Evolutionary conservation across 495 filamentous ascomycete genomes (phyloP).

Genomic region (Tuber indicum): DNA sequence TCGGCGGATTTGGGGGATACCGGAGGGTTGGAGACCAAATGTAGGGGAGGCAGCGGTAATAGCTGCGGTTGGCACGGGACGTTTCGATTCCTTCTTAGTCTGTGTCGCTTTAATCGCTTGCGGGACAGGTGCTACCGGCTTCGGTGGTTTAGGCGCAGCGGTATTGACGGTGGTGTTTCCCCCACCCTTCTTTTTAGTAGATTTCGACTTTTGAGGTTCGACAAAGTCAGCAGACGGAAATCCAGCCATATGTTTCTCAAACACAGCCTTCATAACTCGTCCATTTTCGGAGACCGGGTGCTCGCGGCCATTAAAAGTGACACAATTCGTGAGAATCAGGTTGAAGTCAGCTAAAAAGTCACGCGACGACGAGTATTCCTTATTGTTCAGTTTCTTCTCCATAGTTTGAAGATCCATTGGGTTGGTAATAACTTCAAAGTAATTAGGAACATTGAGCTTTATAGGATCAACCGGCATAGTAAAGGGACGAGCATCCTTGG

Average conservation of each 20-base stretch:
- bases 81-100: slow-evolving; percentile 45
- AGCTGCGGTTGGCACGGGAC: slow-evolving; percentile 47
- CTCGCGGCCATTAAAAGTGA: slow-evolving; percentile 70
- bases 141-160: slow-evolving; percentile 32
- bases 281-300: slow-evolving; percentile 65
- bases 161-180: slow-evolving; percentile 46
- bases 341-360: slow-evolving; percentile 65
- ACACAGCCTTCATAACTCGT: slow-evolving; percentile 55
- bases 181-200: slow-evolving; percentile 51
- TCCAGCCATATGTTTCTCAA: slow-evolving; percentile 54
- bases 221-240: slow-evolving; percentile 48
- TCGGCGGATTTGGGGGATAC: slow-evolving; percentile 85
- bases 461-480: slow-evolving; percentile 64
- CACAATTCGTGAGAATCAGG: slow-evolving; percentile 66
- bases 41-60: slow-evolving; percentile 52
- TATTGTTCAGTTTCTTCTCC: slow-evolving; percentile 59
- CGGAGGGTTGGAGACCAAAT: slow-evolving; percentile 76
- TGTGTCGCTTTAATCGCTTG: slow-evolving; percentile 38
- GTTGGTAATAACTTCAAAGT: slow-evolving; percentile 61
- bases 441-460: slow-evolving; percentile 62
- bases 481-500: slow-evolving; percentile 67
- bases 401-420: slow-evolving; percentile 81
- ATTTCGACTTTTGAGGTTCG: slow-evolving; percentile 49
- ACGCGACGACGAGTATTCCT: slow-evolving; percentile 56
- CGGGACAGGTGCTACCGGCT: slow-evolving; percentile 32